A percentile compares a stretch with the other conserved stretches of the same genome.
These are phyloP conservation scores for Fusarium sacchari DNA, from an alignment of 2,329 filamentous ascomycete genomes.

Conservation along the genomic window DNA sequence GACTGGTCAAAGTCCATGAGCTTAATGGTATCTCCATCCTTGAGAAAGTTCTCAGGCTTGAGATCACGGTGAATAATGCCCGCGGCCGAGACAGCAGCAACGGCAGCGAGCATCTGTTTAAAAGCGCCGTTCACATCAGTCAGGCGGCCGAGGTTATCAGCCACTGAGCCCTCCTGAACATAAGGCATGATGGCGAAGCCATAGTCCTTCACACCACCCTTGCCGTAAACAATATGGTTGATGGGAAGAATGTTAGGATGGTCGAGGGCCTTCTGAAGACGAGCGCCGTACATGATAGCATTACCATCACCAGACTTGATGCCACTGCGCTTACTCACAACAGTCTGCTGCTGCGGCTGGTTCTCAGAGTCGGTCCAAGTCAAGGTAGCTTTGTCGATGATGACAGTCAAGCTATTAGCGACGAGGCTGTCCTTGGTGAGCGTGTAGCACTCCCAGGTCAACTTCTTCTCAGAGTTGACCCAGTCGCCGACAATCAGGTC, in stretches of 20 bases:
- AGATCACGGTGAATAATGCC: slow-evolving; percentile 18
- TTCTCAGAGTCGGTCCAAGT: background rate
- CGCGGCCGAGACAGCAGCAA: slow-evolving; percentile 9
- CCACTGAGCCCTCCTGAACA: slow-evolving; percentile 4
- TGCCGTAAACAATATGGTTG: background rate
- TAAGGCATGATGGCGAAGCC: slow-evolving; percentile 16
- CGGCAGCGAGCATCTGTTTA: slow-evolving; percentile 16
- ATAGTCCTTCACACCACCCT: background rate
- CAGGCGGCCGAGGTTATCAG: slow-evolving; percentile 1
- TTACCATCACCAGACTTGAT: background rate
- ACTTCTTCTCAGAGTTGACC: background rate
- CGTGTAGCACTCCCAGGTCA: slow-evolving; percentile 15
- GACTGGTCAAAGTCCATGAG: slow-evolving; percentile 28
- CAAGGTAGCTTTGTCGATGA: slow-evolving; percentile 6
- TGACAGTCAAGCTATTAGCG: background rate
- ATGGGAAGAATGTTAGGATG: slow-evolving; percentile 14
- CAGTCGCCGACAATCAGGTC: background rate
- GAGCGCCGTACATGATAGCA: background rate
- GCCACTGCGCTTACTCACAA: slow-evolving; percentile 15
- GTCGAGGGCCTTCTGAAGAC: background rate
- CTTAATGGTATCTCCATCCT: slow-evolving; percentile 16
- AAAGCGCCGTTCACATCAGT: slow-evolving; percentile 5
- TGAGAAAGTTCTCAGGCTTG: slow-evolving; percentile 24
- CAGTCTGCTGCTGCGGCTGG: background rate
- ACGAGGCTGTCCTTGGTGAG: background rate